Percentiles rank a stretch among this genome's conserved stretches.
Evolutionary conservation across 805 yeast species (phyloP).

Genomic region (Yamadazyma endophytica): DNA sequence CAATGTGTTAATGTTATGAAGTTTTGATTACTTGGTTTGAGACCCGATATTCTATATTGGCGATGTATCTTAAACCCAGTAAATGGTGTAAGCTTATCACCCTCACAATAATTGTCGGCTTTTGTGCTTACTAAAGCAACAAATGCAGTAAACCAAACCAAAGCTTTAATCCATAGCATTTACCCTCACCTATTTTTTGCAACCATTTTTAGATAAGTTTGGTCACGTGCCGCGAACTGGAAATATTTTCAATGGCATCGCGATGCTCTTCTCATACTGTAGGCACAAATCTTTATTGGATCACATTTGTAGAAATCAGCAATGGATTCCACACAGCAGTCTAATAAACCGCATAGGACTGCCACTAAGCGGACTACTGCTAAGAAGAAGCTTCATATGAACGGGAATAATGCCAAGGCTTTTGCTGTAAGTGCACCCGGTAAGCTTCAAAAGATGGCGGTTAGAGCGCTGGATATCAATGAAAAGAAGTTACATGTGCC

Average conservation of each 20-base stretch:
- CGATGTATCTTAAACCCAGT: constrained; percentile 56
- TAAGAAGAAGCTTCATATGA: constrained; percentile 82
- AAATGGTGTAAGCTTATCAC: constrained; percentile 26
- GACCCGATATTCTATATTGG: constrained; percentile 34
- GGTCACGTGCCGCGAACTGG: too few species aligned
- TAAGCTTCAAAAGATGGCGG: constrained; percentile 78
- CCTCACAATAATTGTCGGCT: constrained; percentile 5
- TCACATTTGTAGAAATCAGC: too few species aligned
- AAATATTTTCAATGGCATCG: too few species aligned
- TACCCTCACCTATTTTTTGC: constrained; percentile 2
- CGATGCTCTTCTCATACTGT: constrained; percentile 1
- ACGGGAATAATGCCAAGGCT: constrained; percentile 55
- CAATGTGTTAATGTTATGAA: constrained; percentile 50
- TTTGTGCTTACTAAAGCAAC: constrained; percentile 1
- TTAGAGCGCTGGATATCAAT: constrained; percentile 74
- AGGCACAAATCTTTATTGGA: too few species aligned
- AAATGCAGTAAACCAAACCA: neutral
- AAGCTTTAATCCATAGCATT: neutral
- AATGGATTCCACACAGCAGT: constrained; percentile 42
- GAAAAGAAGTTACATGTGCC: constrained; percentile 93
- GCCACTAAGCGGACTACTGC: constrained; percentile 47
- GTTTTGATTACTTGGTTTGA: constrained; percentile 34
- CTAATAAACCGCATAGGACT: constrained; percentile 81
- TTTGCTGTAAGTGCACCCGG: constrained; percentile 61
- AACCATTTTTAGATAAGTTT: constrained; percentile 1